Percentiles rank a stretch among this genome's conserved stretches.
phyloP scores from a whole-genome alignment of 495 filamentous ascomycete genomes.

The Aspergillus leporis region DNA sequence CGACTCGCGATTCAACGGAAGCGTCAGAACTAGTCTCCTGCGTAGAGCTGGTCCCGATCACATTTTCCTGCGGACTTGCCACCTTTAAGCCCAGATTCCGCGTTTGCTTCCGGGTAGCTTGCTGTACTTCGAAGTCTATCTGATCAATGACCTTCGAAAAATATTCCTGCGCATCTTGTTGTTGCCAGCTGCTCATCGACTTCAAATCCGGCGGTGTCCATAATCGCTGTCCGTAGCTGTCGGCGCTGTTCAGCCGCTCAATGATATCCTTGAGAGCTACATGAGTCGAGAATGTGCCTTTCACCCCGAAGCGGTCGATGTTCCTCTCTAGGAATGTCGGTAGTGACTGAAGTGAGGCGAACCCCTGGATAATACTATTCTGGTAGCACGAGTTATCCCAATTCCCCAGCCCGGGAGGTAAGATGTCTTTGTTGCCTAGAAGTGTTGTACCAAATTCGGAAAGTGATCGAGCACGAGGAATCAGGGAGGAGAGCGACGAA shows the following conservation, averaged over 20 bases:
- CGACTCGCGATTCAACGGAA: background rate
- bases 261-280: slow-evolving; percentile 65
- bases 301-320: slow-evolving; percentile 42
- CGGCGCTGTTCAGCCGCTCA: slow-evolving; percentile 61
- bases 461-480: slow-evolving; percentile 45
- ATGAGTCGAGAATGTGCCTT: slow-evolving; percentile 45
- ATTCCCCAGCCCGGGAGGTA: slow-evolving; percentile 82
- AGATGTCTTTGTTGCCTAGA: slow-evolving; percentile 37
- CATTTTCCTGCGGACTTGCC: slow-evolving; percentile 38
- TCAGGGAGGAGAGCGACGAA: slow-evolving; percentile 49
- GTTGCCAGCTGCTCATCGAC: slow-evolving; percentile 88
- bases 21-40: slow-evolving; percentile 9
- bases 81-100: slow-evolving; percentile 46
- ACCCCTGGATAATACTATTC: slow-evolving; percentile 88
- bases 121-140: slow-evolving; percentile 73
- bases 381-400: slow-evolving; percentile 96
- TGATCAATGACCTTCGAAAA: slow-evolving; percentile 87
- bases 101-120: slow-evolving; percentile 44
- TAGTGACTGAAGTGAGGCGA: slow-evolving; percentile 73
- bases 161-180: slow-evolving; percentile 99
- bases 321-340: slow-evolving; percentile 49
- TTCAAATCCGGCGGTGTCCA: slow-evolving; percentile 80
- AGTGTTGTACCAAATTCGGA: slow-evolving; percentile 44
- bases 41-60: slow-evolving; percentile 28
- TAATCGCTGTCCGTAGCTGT: slow-evolving; percentile 67